These are phyloP conservation scores for Claviceps arundinis DNA, from an alignment of 2,329 filamentous ascomycete genomes.

Conservation along the genomic window DNA sequence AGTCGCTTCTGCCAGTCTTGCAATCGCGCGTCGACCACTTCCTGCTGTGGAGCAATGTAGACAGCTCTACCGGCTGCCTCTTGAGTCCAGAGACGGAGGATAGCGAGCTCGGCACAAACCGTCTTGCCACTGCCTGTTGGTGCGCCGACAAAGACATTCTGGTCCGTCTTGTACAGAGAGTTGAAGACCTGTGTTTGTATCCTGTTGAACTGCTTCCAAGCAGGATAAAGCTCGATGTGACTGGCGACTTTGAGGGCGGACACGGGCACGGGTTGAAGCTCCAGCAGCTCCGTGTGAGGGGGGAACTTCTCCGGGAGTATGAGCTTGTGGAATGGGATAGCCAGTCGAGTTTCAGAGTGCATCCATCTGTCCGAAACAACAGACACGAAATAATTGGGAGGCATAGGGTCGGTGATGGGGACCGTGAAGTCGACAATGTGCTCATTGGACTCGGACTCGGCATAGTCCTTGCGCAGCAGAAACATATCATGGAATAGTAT, in stretches of 20 bases:
- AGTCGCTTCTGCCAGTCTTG: conserved; percentile 80
- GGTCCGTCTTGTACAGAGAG: conserved; percentile 76
- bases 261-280: conserved; percentile 82
- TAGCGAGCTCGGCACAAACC: conserved; percentile 85
- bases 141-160: conserved; percentile 89
- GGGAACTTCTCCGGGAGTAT: conserved; percentile 92
- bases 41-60: conserved; percentile 90
- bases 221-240: conserved; percentile 66
- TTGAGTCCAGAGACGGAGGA: conserved; percentile 71
- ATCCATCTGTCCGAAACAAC: conserved; percentile 95
- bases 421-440: conserved; percentile 95
- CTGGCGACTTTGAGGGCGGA: conserved; percentile 78
- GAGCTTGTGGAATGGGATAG: conserved; percentile 89
- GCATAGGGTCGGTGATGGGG: conserved; percentile 93
- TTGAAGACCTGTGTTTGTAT: conserved; percentile 97
- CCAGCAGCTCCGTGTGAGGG: conserved; percentile 79
- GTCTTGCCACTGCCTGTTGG: conserved; percentile 94
- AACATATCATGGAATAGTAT: conserved; percentile 94
- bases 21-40: conserved; percentile 69
- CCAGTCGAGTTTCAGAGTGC: conserved; percentile 87
- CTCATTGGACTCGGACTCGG: conserved; percentile 73
- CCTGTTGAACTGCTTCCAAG: conserved; percentile 87
- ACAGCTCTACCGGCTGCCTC: conserved; percentile 56
- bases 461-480: conserved; percentile 79
- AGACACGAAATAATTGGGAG: conserved; percentile 96